phyloP scores from a whole-genome alignment of 495 filamentous ascomycete species.

The Penicillium flavigenum region DNA sequence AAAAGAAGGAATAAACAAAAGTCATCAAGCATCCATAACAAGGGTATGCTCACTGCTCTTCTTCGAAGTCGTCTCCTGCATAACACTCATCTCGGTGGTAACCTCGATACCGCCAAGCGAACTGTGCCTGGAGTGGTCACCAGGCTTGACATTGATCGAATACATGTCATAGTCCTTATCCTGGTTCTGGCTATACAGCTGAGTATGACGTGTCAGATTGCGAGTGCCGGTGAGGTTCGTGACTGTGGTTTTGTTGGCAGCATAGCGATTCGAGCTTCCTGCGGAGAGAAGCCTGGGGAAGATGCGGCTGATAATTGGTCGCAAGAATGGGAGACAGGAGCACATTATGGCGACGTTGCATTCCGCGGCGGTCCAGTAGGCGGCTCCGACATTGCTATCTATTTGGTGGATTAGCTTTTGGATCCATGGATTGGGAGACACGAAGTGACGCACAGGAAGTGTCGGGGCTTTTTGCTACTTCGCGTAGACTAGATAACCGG shows the following conservation, averaged over 20 bases:
- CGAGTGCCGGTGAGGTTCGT: conserved; percentile 21
- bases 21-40: conserved; percentile 27
- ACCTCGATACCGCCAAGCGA: conserved; percentile 35
- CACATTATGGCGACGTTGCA: conserved; percentile 82
- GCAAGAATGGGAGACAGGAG: conserved; percentile 79
- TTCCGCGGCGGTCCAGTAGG: conserved; percentile 79
- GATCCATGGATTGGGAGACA: conserved; percentile 42
- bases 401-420: conserved; percentile 7
- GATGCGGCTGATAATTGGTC: conserved; percentile 73
- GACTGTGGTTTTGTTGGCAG: conserved; percentile 18
- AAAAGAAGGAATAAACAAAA: conserved; percentile 5
- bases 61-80: conserved; percentile 26
- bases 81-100: conserved; percentile 36
- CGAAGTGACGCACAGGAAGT: conserved; percentile 61
- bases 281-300: conserved; percentile 63
- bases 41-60: conserved; percentile 27
- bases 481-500: conserved; percentile 35
- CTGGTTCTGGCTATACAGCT: conserved; percentile 26
- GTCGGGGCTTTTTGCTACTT: conserved; percentile 34
- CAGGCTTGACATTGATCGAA: conserved; percentile 35
- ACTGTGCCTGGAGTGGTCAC: conserved; percentile 15
- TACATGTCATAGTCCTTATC: conserved; percentile 36
- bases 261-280: conserved; percentile 32
- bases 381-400: conserved; percentile 53
- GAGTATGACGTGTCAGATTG: conserved; percentile 19